phyloP scores from a whole-genome alignment of 306 rosid species.

The Gillenia trifoliata region DNA sequence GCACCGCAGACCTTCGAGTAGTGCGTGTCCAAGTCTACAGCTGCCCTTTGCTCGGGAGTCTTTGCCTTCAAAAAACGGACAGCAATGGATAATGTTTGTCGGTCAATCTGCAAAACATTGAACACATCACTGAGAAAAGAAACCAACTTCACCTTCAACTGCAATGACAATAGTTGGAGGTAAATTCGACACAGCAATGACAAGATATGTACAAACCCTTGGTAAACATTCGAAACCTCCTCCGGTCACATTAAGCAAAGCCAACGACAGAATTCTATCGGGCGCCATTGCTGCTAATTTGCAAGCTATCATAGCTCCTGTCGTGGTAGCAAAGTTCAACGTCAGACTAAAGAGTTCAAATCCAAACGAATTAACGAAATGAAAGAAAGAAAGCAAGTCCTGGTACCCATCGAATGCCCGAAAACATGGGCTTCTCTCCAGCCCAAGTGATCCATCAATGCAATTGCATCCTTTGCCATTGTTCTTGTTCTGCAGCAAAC shows the following conservation, averaged over 20 bases:
- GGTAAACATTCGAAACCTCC: constrained; percentile 93
- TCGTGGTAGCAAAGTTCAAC: constrained; percentile 1
- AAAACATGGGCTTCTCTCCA: constrained; percentile 88
- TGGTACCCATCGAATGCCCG: constrained; percentile 88
- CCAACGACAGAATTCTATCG: constrained; percentile 71
- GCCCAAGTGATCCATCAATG: constrained; percentile 80
- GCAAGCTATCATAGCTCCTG: constrained; percentile 95
- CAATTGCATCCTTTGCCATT: constrained; percentile 90
- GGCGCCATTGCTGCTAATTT: constrained; percentile 91
- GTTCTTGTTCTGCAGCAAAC: constrained; percentile 67
- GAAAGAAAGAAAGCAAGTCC: neutral
- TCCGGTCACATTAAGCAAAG: constrained; percentile 85
- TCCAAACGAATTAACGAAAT: neutral
- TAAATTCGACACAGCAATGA: neutral
- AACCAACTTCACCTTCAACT: neutral
- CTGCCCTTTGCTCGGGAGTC: constrained; percentile 94
- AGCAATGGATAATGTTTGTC: constrained; percentile 63
- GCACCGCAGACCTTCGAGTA: constrained; percentile 59
- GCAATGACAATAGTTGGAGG: neutral
- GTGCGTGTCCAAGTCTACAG: constrained; percentile 97
- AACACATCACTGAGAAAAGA: neutral
- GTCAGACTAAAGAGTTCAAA: neutral
- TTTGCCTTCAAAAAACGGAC: constrained; percentile 80
- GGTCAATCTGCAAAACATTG: constrained; percentile 54
- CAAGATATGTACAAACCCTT: constrained; percentile 43